Conservation (phyloP, 2,329 filamentous ascomycete species). For the Scytalidium sp. region DNA sequence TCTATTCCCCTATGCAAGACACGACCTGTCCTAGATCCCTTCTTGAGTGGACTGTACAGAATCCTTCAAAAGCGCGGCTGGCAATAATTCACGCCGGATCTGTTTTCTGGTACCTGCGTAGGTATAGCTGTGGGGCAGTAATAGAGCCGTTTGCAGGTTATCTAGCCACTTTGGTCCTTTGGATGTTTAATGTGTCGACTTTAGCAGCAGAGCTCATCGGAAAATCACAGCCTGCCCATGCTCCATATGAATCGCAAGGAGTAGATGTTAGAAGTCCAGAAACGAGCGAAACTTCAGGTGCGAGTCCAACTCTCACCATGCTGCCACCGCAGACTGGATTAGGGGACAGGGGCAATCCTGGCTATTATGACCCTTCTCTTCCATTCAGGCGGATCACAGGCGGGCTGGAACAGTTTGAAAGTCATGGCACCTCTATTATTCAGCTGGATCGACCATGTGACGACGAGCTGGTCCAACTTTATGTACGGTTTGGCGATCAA, state of each 20-base stretch:
- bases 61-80: constrained; percentile 43
- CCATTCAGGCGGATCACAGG: background rate
- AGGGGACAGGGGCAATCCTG: background rate
- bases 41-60: constrained; percentile 16
- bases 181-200: constrained; percentile 33
- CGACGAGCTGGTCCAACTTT: constrained; percentile 14
- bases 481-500: constrained; percentile 7
- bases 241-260: constrained; percentile 1
- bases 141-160: constrained; percentile 36
- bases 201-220: constrained; percentile 2
- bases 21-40: constrained; percentile 23
- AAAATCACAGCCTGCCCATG: background rate
- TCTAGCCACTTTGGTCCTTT: constrained; percentile 35
- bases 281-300: background rate
- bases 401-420: constrained; percentile 1
- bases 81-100: constrained; percentile 41
- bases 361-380: background rate
- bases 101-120: constrained; percentile 43
- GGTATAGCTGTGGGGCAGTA: constrained; percentile 38
- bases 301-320: background rate
- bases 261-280: background rate
- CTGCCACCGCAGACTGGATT: background rate
- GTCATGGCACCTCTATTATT: constrained; percentile 8
- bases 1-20: constrained; percentile 25
- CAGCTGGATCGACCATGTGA: constrained; percentile 14